Conservation (phyloP, 169 alveolate species). For the Blepharisma undulans region DNA sequence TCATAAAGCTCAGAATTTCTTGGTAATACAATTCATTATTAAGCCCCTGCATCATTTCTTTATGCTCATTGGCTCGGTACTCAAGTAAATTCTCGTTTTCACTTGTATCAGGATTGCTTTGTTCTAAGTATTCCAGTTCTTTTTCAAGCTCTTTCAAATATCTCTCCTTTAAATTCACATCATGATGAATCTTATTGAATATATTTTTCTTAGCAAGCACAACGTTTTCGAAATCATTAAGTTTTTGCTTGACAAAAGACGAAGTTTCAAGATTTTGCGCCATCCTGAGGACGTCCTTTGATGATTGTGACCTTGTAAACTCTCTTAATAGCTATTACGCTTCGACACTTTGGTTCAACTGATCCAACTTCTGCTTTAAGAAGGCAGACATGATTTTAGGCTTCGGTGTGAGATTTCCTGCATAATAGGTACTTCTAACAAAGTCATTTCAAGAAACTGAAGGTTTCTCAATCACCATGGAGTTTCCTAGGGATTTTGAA, state of each 20-base stretch:
- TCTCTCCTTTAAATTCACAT: background rate
- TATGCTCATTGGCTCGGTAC: background rate
- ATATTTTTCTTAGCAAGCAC: background rate
- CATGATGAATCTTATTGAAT: slow-evolving; percentile 10
- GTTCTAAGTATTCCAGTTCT: background rate
- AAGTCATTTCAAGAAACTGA: background rate
- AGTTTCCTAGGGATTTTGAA: background rate
- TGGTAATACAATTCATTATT: background rate
- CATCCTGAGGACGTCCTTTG: background rate
- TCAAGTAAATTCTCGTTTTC: background rate
- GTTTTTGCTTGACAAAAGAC: background rate
- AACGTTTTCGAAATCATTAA: background rate
- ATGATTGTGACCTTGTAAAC: background rate
- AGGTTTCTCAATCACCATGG: background rate
- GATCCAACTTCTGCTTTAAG: background rate
- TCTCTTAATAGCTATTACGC: background rate
- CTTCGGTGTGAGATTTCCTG: background rate
- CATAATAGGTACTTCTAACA: background rate
- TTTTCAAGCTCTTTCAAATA: background rate
- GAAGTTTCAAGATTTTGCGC: background rate
- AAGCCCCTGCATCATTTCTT: background rate
- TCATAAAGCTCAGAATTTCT: background rate
- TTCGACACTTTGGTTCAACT: background rate
- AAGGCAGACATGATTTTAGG: background rate
- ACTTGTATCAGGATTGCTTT: background rate